Evolutionary conservation across 139 green algal species (phyloP).

Genomic region (Tetraselmis striata): DNA sequence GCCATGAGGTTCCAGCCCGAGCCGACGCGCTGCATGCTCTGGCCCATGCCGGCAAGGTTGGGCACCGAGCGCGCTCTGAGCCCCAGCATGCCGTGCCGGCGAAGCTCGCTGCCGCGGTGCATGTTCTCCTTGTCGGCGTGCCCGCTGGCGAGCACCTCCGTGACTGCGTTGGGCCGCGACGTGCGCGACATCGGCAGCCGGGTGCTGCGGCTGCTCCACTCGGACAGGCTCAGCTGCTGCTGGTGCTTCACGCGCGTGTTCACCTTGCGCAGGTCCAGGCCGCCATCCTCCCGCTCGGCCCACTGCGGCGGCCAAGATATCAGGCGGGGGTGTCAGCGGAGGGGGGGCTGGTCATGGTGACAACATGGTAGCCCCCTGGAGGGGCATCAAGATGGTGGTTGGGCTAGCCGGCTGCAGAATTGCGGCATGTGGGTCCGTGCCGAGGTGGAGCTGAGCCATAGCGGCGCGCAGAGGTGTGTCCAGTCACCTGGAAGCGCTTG

Average conservation of each 20-base stretch:
- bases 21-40: not conserved
- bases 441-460: no score
- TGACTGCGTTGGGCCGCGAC: not conserved
- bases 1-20: not conserved
- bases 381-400: no score
- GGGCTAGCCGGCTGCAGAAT: no score
- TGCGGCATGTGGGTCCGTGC: no score
- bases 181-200: not conserved
- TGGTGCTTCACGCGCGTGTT: not conserved
- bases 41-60: not conserved
- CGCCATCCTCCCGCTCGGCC: not conserved
- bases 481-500: conserved; percentile 59
- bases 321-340: no score
- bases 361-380: no score
- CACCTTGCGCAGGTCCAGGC: not conserved
- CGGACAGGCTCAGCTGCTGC: not conserved
- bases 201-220: not conserved
- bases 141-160: not conserved
- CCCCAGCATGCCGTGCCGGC: no score
- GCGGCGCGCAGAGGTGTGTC: no score
- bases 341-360: no score
- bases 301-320: no score
- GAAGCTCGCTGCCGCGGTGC: not conserved
- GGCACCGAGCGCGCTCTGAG: not conserved
- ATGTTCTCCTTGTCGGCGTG: not conserved